phyloP scores from a whole-genome alignment of 768 basidiomycete species.

The Boletus rufocinnamomeus region DNA sequence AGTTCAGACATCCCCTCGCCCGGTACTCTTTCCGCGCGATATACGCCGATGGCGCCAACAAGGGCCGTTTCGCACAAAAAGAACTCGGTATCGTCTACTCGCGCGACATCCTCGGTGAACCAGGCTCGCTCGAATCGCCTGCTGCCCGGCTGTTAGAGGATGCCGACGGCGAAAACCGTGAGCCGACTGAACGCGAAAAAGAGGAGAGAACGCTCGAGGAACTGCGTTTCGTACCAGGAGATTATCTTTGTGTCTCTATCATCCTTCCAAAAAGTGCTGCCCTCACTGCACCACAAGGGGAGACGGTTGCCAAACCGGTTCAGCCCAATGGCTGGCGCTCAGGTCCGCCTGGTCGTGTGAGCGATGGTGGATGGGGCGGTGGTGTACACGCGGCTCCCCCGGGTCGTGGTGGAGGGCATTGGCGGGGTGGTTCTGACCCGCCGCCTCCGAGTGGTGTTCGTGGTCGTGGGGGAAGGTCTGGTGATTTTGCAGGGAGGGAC shows the following conservation, averaged over 20 bases:
- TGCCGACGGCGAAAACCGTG: slow-evolving; percentile 34
- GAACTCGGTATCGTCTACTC: slow-evolving; percentile 83
- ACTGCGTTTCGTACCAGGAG: slow-evolving; percentile 77
- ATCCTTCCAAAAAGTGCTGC: slow-evolving; percentile 65
- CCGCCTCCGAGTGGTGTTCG: slow-evolving; percentile 43
- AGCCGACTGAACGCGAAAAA: slow-evolving; percentile 47
- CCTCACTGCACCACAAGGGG: slow-evolving; percentile 47
- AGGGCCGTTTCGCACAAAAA: slow-evolving; percentile 72
- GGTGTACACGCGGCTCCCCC: slow-evolving; percentile 36
- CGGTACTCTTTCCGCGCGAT: slow-evolving; percentile 81
- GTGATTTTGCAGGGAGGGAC: slow-evolving; percentile 38
- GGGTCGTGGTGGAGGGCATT: slow-evolving; percentile 68
- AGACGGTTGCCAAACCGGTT: slow-evolving; percentile 40
- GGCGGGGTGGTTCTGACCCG: slow-evolving; percentile 69
- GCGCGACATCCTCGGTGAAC: slow-evolving; percentile 82
- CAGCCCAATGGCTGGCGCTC: slow-evolving; percentile 39
- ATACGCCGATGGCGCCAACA: slow-evolving; percentile 71
- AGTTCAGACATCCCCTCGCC: slow-evolving; percentile 80
- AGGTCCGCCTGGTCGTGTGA: slow-evolving; percentile 39
- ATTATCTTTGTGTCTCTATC: slow-evolving; percentile 75
- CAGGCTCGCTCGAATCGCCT: slow-evolving; percentile 56
- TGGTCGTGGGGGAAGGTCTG: slow-evolving; percentile 43
- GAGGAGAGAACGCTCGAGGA: slow-evolving; percentile 78
- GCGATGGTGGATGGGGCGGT: slow-evolving; percentile 54
- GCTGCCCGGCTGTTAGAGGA: slow-evolving; percentile 66